Base-by-base conservation (phyloP, 2,329 filamentous ascomycete genomes). In the Cordyceps fumosorosea region DNA sequence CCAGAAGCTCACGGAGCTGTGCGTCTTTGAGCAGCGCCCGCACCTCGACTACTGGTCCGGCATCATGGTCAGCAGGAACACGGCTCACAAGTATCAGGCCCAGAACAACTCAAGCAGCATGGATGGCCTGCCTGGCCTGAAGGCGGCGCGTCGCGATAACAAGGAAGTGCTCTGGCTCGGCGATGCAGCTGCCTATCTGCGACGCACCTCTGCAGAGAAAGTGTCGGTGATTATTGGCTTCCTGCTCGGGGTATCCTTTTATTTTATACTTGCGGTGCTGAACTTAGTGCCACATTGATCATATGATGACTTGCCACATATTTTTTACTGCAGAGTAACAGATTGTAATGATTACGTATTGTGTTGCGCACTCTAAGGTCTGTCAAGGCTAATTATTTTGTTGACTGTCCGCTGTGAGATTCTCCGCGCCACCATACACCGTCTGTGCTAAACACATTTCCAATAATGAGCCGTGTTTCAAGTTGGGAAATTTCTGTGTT, bases 91-190 rank as follows among this genome's bases (percentile, higher is more conserved):
- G n/a, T 89, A 88, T 67, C 85, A 85, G 68, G 76, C 75, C 24
- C 69, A 77, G 64, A 81, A 79, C 66, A 89, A 89, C 67, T 67
- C 75, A 2, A 66, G 69, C 53, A 85, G 82, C 69, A 75, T 88
- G 51, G 85, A 88, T 65, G 84, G 83, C 1, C 72, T 87, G 22
- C 82, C 84, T 0, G 85, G 84, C 0, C 69, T 89, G 66, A 78
- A 75, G 62, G 75, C 75, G 5, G 85, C 84, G 24, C 76, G 84
- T 64, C 75, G 77, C 51, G 78, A 77, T 32, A 72, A 71, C 2
- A 81, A 82, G 2, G 76, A 85, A 72, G 73, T 70, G 63, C 62
- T 84, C 47, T 77, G 76, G 68, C 32, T 80, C 18, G 76, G 76
- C 20, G 77, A 83, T 56, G 65, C 66, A 40, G 69, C 66, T 47